phyloP scores from a whole-genome alignment of 2,329 filamentous ascomycete species.

The Trichoderma koningii region DNA sequence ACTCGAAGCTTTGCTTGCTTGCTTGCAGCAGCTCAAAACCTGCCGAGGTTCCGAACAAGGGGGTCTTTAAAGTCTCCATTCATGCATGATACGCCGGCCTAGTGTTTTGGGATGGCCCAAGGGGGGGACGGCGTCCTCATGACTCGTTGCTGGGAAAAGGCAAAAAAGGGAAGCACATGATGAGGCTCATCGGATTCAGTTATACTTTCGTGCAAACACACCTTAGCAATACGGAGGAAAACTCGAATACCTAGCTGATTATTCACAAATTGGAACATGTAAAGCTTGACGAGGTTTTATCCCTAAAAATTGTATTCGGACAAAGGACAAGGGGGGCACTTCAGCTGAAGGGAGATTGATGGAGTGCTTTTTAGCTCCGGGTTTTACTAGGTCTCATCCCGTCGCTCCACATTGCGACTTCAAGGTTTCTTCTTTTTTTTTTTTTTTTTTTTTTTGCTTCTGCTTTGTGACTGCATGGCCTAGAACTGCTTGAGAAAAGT shows the following conservation, averaged over 20 bases:
- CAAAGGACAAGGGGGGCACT: not conserved
- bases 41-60: slow-evolving; percentile 11
- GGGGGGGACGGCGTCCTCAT: not conserved
- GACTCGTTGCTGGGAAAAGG: not conserved
- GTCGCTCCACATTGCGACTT: not conserved
- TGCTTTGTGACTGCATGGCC: too few relatives aligned
- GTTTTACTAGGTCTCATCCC: slow-evolving; percentile 2
- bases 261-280: too few relatives aligned
- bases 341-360: not conserved
- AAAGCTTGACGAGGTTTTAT: too few relatives aligned
- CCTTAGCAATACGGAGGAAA: too few relatives aligned
- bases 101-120: not conserved
- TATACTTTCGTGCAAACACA: too few relatives aligned
- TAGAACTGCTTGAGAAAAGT: too few relatives aligned
- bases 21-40: not conserved
- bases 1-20: too few relatives aligned
- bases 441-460: not conserved
- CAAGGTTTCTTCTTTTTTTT: not conserved
- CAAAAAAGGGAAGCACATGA: not conserved
- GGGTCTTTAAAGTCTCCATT: not conserved
- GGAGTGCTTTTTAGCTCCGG: not conserved
- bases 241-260: too few relatives aligned
- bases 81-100: slow-evolving; percentile 12
- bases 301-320: too few relatives aligned
- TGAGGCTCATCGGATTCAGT: too few relatives aligned